Evolutionary conservation across 2,329 filamentous ascomycete genomes (phyloP), one percentile per base, ranked within the genome.

Genomic region (Aureobasidium leucospermi): DNA sequence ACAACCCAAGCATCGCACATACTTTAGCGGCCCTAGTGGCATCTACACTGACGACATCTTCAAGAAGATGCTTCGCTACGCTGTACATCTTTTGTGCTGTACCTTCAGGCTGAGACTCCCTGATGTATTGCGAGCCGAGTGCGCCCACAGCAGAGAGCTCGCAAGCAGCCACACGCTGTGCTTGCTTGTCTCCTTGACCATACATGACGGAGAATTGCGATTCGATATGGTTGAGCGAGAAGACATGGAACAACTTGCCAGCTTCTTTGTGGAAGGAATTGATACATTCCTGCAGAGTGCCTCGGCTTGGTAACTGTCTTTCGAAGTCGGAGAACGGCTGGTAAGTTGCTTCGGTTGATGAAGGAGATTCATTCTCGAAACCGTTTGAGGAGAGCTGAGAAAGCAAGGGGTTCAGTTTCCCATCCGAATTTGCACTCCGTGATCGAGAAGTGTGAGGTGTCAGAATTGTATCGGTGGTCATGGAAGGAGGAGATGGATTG

Each of bases 51-150:
- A 60, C 23, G 7, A 29, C 31, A 28, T 60, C 58, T 46, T 60
- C 48, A n/a, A 60, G 23, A 7, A 55, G 41, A 39, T 39, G 32
- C 29, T 55, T 60, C 7, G 48, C 47, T 15, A 19, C 15, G 10
- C n/a, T 46, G 48, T 60, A 60, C 15, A 55, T 19, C 10, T 19
- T 46, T 29, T 32, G 34, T 23, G 39, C 31, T 1, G 29, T 47
- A 5, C 34, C 48, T 38, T 19, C 28, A n/a, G 31, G 19, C 2
- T 55, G 39, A 29, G 19, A 9, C 15, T 60, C 48, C 28, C 32
- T 42, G 34, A 47, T 43, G 15, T 60, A 60, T 29, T 53, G 58
- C 13, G 58, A 53, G 7, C 58, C 58, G 23, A 60, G 2, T 39
- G 58, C 48, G 8, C 15, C 58, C 7, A 60, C 31, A 16, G 48